Base-by-base conservation (phyloP, 345 rosid genomes). In the Melastoma malabathricum region DNA sequence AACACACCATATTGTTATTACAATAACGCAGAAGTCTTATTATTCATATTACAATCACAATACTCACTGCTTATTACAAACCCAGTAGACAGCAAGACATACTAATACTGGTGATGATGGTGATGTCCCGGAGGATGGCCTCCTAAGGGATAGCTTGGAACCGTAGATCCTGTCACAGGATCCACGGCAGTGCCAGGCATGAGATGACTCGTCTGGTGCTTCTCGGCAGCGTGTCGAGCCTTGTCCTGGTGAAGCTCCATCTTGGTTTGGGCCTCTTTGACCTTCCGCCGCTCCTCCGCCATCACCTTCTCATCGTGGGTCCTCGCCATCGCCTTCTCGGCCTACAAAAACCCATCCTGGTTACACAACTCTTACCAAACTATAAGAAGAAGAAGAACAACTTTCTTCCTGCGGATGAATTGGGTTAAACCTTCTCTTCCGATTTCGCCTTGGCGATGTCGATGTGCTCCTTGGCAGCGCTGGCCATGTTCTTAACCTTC, bases 181-280 rank as follows among this genome's bases (percentile, higher is more conserved):
- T 61, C 60, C 13, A 34, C 41, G 1, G 48, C 51, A 7, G 43
- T 51, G 29, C 25, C 18, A 58, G 13, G 59, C 41, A 52, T 64
- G 31, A 62, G 45, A 2, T 63, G 72, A 55, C 59, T 64, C 15
- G 71, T 61, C 1, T 57, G 44, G 54, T 65, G 19, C 46, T 64
- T 78, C 63, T 69, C 59, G 9, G 67, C 80, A 0, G 74, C 82
- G 38, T 81, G 94, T 27, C 57, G 66, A 2, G 80, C 88, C 59
- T 79, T 85, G 56, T 77, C 82, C 44, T 79, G 62, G 68, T 86
- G 90, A 64, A 86, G 60, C 43, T 81, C 71, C 75, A 76, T 81
- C 59, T 81, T 83, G 14, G 88, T 86, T 49, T 70, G 61, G 0
- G 88, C 89, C 63, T 71, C 95, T 64, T 68, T 79, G 10, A 75